Evolutionary conservation across 2,329 filamentous ascomycete species (phyloP).

Genomic region (Fusarium sulawesiense): DNA sequence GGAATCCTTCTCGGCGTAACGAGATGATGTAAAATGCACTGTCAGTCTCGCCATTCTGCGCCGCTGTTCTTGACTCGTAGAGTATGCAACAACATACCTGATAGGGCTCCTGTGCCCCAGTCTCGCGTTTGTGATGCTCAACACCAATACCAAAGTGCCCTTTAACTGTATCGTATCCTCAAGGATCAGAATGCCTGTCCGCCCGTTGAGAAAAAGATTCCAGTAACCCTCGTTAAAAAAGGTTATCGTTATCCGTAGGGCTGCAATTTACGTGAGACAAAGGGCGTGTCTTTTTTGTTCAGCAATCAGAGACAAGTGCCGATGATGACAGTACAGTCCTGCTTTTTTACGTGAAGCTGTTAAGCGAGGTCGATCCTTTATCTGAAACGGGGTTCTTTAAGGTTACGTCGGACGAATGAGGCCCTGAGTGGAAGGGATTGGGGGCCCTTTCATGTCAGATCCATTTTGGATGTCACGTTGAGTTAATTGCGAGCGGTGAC

Average conservation of each 20-base stretch:
- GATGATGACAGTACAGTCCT: background rate
- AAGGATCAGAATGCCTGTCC: background rate
- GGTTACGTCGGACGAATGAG: conserved; percentile 22
- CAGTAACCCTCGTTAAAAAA: conserved; percentile 9
- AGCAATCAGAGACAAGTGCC: conserved; percentile 18
- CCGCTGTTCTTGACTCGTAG: conserved; percentile 5
- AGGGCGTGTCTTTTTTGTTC: background rate
- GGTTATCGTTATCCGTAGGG: conserved; percentile 12
- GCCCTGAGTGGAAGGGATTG: conserved; percentile 12
- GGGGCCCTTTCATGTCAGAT: background rate
- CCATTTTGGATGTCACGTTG: background rate
- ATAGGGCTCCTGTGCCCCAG: conserved; percentile 27
- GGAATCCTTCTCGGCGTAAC: background rate
- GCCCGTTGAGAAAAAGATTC: background rate
- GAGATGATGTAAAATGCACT: background rate
- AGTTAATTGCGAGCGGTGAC: conserved; percentile 1
- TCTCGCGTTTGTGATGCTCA: conserved; percentile 11
- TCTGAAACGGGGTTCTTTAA: conserved; percentile 37
- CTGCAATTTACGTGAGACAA: conserved; percentile 15
- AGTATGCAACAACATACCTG: background rate
- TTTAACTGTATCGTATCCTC: too few relatives aligned
- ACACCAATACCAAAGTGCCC: background rate
- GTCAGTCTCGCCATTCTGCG: background rate
- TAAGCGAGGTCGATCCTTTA: conserved; percentile 31
- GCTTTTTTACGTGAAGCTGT: conserved; percentile 7